Conservation (phyloP, 768 basidiomycete genomes). For the Clathrus columnatus region DNA sequence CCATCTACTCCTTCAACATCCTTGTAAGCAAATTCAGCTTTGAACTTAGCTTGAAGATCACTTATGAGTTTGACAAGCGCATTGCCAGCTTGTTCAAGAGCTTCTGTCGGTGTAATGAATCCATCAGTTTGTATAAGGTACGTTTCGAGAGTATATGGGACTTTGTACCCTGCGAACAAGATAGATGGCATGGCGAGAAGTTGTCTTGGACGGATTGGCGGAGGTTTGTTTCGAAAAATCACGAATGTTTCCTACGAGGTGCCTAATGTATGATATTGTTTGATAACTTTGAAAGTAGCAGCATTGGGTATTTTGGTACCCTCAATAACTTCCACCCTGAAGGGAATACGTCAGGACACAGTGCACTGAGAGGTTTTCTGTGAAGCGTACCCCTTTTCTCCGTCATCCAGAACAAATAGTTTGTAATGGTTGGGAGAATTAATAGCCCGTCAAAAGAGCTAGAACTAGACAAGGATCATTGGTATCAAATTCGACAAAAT, state of each 20-base stretch:
- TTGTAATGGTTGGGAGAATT: slow-evolving; percentile 94
- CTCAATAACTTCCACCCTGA: slow-evolving; percentile 81
- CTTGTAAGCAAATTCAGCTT: slow-evolving; percentile 74
- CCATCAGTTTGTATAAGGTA: slow-evolving; percentile 95
- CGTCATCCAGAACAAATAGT: slow-evolving; percentile 85
- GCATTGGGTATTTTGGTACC: slow-evolving; percentile 98
- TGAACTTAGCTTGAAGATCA: slow-evolving; percentile 66
- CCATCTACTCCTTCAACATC: slow-evolving; percentile 44
- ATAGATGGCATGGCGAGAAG: slow-evolving; percentile 80
- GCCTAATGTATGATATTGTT: slow-evolving; percentile 95
- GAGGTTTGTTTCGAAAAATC: background rate
- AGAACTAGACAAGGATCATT: background rate
- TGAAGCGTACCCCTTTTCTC: slow-evolving; percentile 79
- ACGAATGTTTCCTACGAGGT: slow-evolving; percentile 54
- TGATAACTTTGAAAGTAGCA: slow-evolving; percentile 87
- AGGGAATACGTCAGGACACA: slow-evolving; percentile 7
- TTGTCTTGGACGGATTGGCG: no score
- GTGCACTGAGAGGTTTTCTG: slow-evolving; percentile 7
- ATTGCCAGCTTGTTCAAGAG: slow-evolving; percentile 76
- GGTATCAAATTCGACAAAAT: no score
- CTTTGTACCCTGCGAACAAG: slow-evolving; percentile 96
- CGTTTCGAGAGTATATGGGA: slow-evolving; percentile 92
- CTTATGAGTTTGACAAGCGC: slow-evolving; percentile 56
- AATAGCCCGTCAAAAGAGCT: slow-evolving; percentile 35
- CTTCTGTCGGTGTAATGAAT: slow-evolving; percentile 66